These are phyloP conservation scores for Phialophora tarda DNA, from an alignment of 2,329 filamentous ascomycete genomes.

Conservation along the genomic window DNA sequence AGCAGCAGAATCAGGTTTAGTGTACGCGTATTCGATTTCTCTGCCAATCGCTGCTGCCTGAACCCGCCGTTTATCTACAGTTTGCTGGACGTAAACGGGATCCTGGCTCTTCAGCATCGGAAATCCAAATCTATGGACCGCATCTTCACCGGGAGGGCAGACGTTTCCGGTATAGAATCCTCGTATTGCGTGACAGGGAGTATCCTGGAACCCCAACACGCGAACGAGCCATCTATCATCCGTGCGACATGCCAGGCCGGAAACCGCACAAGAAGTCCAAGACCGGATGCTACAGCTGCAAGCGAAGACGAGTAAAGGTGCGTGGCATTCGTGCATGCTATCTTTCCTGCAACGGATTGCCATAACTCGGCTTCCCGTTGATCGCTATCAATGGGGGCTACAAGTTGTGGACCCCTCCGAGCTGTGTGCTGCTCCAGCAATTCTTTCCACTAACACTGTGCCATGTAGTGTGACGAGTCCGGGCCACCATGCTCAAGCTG, in stretches of 20 bases:
- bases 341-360: neutral
- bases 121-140: neutral
- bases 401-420: too few relatives aligned
- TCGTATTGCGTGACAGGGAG: neutral
- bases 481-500: slow-evolving; percentile 4
- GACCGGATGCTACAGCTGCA: slow-evolving; percentile 9
- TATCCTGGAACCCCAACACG: neutral
- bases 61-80: neutral
- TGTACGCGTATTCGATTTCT: neutral
- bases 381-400: too few relatives aligned
- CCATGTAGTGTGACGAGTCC: slow-evolving; percentile 6
- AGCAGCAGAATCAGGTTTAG: slow-evolving; percentile 6
- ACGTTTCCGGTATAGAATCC: slow-evolving; percentile 1
- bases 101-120: neutral
- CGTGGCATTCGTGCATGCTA: neutral
- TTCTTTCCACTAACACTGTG: neutral
- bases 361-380: too few relatives aligned
- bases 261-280: slow-evolving; percentile 7
- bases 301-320: slow-evolving; percentile 3
- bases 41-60: slow-evolving; percentile 10
- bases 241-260: slow-evolving; percentile 3
- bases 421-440: neutral
- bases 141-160: neutral
- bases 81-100: neutral
- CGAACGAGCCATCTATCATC: neutral